Conservation (phyloP, 495 filamentous ascomycete species). For the Neurospora sublineolata region DNA sequence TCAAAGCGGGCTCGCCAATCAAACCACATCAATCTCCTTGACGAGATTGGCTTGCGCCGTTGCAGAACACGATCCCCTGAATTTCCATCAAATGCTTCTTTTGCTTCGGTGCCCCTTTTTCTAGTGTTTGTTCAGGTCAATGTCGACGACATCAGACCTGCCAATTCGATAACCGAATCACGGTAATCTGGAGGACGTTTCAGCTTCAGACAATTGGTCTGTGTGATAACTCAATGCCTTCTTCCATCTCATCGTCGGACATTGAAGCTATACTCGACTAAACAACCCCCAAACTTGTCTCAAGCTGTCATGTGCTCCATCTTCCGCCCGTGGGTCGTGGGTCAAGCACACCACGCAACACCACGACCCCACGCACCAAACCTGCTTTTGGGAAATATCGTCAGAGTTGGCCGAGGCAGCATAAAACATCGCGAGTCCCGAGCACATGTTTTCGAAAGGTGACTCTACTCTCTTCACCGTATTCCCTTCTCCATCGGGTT, state of each 20-base stretch:
- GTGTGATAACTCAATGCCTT: background rate
- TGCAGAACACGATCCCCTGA: background rate
- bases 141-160: background rate
- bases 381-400: background rate
- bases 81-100: background rate
- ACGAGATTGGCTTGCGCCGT: constrained; percentile 17
- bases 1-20: constrained; percentile 10
- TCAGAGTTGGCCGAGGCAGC: background rate
- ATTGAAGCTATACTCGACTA: background rate
- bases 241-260: background rate
- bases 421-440: background rate
- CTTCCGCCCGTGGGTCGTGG: background rate
- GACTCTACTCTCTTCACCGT: background rate
- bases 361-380: background rate
- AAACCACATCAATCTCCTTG: constrained; percentile 13
- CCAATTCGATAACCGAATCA: background rate
- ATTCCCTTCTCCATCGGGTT: background rate
- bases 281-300: background rate
- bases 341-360: background rate
- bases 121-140: background rate
- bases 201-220: background rate
- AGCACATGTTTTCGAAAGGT: background rate
- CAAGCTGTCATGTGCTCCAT: background rate
- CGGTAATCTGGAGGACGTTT: background rate
- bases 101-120: background rate